Percentiles rank a stretch among this genome's conserved stretches.
phyloP scores from a whole-genome alignment of 495 filamentous ascomycete species.

The Pseudomonodictys pantanalensis region DNA sequence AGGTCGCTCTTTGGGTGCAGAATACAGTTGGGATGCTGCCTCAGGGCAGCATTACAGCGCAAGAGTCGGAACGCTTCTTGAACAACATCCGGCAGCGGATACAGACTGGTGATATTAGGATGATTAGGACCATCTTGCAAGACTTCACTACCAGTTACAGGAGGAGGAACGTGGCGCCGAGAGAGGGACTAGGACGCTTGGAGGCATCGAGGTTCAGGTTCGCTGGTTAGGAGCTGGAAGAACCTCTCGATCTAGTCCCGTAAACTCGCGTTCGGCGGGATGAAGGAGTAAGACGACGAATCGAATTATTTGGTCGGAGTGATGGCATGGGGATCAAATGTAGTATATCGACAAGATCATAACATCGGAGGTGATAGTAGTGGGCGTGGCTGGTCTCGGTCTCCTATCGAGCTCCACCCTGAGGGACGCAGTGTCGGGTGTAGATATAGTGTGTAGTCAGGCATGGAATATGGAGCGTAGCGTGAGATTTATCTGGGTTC shows the following conservation, averaged over 20 bases:
- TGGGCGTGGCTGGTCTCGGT: neutral
- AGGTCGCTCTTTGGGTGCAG: slow-evolving; percentile 76
- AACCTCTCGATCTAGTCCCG: too few relatives aligned
- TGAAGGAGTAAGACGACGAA: neutral
- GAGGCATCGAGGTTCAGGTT: slow-evolving; percentile 86
- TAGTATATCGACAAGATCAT: neutral
- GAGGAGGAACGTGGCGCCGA: slow-evolving; percentile 87
- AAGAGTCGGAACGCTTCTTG: slow-evolving; percentile 50
- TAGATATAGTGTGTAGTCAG: neutral
- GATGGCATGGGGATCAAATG: neutral
- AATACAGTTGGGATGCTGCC: slow-evolving; percentile 80
- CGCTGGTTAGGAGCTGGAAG: slow-evolving; percentile 37
- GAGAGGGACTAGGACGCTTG: slow-evolving; percentile 81
- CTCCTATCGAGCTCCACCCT: neutral
- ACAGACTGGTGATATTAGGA: slow-evolving; percentile 67
- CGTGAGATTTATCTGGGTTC: neutral
- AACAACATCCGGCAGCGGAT: slow-evolving; percentile 55
- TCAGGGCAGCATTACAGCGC: slow-evolving; percentile 66
- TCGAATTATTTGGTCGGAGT: neutral
- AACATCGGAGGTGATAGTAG: neutral
- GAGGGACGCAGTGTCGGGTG: neutral
- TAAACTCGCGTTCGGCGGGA: neutral
- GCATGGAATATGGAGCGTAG: too few relatives aligned
- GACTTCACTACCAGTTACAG: slow-evolving; percentile 95
- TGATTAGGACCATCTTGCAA: slow-evolving; percentile 82